Percentiles rank a stretch among this genome's conserved stretches.
Conservation (phyloP, 2,329 filamentous ascomycete species). For the Sporothrix humicola region DNA sequence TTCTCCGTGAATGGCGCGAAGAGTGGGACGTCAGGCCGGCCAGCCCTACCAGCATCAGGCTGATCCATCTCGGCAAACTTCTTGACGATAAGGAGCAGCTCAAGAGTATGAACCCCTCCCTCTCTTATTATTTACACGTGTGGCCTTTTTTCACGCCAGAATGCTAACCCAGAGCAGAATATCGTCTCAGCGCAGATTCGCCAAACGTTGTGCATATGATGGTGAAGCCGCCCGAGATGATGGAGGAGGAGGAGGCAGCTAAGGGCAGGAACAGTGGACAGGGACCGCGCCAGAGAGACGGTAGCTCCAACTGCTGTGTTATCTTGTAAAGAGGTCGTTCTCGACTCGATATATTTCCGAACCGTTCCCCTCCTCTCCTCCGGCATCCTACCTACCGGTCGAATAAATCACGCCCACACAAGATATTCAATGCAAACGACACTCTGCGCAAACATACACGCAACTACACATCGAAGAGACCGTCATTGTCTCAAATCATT, state of each 20-base stretch:
- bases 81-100: slow-evolving; percentile 86
- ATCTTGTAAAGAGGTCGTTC: slow-evolving; percentile 52
- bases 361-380: neutral
- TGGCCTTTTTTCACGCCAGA: neutral
- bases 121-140: neutral
- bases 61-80: slow-evolving; percentile 91
- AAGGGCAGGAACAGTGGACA: slow-evolving; percentile 60
- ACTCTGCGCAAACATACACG: neutral
- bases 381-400: neutral
- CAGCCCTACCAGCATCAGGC: slow-evolving; percentile 84
- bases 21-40: slow-evolving; percentile 89
- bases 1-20: slow-evolving; percentile 88
- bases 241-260: slow-evolving; percentile 78
- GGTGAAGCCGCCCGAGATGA: slow-evolving; percentile 82
- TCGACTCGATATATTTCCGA: neutral
- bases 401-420: neutral
- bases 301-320: slow-evolving; percentile 56
- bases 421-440: slow-evolving; percentile 13
- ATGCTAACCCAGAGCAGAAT: slow-evolving; percentile 61
- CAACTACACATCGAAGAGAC: slow-evolving; percentile 25
- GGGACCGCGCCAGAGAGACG: slow-evolving; percentile 50
- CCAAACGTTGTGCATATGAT: slow-evolving; percentile 96
- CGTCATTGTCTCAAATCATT: slow-evolving; percentile 23
- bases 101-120: slow-evolving; percentile 67
- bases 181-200: slow-evolving; percentile 73